A percentile compares a stretch with the other conserved stretches of the same genome.
phyloP scores from a whole-genome alignment of 768 basidiomycete species.

The Sutorius australiensis region DNA sequence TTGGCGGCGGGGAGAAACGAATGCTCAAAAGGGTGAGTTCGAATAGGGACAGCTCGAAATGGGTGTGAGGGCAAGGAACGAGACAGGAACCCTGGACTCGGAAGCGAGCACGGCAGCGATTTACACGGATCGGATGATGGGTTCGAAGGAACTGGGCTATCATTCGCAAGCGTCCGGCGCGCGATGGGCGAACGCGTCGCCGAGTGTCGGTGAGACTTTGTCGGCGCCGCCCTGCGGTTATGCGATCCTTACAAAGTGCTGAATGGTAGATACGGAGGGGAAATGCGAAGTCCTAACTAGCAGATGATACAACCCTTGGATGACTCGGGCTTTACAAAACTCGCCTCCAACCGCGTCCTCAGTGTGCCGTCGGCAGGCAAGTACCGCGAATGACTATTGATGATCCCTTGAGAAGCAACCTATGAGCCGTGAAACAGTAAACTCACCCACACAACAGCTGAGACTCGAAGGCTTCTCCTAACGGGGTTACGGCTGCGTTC shows the following conservation, averaged over 20 bases:
- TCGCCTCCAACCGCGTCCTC: constrained; percentile 15
- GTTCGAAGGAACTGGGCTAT: too few relatives aligned
- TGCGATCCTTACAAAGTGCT: too few relatives aligned
- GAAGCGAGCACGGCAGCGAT: too few relatives aligned
- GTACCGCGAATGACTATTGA: constrained; percentile 12
- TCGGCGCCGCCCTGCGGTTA: not conserved
- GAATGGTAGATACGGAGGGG: not conserved
- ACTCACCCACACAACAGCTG: constrained; percentile 10
- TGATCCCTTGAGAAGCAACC: not conserved
- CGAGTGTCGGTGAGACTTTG: constrained; percentile 5
- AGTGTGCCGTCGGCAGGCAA: constrained; percentile 18
- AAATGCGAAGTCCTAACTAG: not conserved
- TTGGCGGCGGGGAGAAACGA: too few relatives aligned
- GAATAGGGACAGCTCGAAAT: too few relatives aligned
- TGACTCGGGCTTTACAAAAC: constrained; percentile 5
- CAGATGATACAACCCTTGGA: constrained; percentile 15
- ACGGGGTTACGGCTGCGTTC: constrained; percentile 6
- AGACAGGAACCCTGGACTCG: too few relatives aligned
- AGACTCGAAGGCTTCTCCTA: not conserved
- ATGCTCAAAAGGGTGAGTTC: too few relatives aligned
- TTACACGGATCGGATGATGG: too few relatives aligned
- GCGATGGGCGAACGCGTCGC: not conserved
- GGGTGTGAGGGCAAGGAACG: too few relatives aligned
- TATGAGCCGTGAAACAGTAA: not conserved
- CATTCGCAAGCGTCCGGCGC: not conserved